Percentiles rank a stretch among this genome's conserved stretches.
Conservation (phyloP, 768 basidiomycete genomes). For the Hydnum rufescens region DNA sequence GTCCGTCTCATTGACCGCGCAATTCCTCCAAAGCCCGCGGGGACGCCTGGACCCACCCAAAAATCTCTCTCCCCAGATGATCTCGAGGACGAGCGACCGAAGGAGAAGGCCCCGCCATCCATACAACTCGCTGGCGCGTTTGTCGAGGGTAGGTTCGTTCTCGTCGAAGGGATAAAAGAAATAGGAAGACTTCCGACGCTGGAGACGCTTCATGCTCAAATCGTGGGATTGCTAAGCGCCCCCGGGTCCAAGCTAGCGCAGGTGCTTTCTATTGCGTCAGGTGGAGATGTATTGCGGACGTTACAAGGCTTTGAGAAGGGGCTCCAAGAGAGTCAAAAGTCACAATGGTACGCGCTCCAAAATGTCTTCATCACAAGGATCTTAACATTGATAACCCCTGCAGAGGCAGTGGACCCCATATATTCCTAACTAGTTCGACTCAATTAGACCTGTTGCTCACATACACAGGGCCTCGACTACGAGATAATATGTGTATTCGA, state of each 20-base stretch:
- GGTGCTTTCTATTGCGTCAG: constrained; percentile 46
- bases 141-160: constrained; percentile 54
- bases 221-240: constrained; percentile 64
- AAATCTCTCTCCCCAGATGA: constrained; percentile 1
- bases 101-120: background rate
- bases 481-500: too few relatives aligned
- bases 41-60: background rate
- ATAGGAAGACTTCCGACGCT: constrained; percentile 61
- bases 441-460: too few relatives aligned
- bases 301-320: constrained; percentile 54
- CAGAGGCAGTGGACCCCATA: too few relatives aligned
- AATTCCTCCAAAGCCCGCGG: background rate
- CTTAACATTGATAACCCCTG: too few relatives aligned
- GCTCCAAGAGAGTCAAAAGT: too few relatives aligned
- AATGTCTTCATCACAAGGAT: too few relatives aligned
- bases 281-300: constrained; percentile 48
- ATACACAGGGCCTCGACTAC: too few relatives aligned
- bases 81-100: background rate
- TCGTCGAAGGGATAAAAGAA: constrained; percentile 34
- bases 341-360: too few relatives aligned
- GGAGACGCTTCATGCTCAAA: constrained; percentile 57
- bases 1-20: constrained; percentile 4
- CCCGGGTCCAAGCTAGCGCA: constrained; percentile 57
- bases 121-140: constrained; percentile 36
- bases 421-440: too few relatives aligned